A percentile compares a stretch with the other conserved stretches of the same genome.
phyloP scores from a whole-genome alignment of 2,329 filamentous ascomycete genomes.

The Ceratocystis papillata region DNA sequence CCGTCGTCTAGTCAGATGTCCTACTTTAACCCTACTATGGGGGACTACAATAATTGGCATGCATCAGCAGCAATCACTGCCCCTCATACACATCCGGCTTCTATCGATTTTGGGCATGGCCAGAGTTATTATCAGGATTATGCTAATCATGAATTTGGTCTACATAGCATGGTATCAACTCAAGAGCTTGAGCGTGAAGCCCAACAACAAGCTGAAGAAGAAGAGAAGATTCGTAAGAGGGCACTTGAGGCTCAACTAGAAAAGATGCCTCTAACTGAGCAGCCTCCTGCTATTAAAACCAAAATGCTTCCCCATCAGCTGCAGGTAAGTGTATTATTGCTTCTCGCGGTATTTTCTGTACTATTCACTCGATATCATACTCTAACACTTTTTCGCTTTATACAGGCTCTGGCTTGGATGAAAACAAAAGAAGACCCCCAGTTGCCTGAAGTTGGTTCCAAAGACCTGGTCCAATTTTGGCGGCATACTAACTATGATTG shows the following conservation, averaged over 20 bases:
- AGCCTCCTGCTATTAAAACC: constrained; percentile 55
- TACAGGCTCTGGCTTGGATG: constrained; percentile 65
- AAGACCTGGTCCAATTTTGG: constrained; percentile 34
- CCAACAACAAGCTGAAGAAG: constrained; percentile 4
- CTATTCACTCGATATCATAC: not conserved
- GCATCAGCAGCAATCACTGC: too few species aligned
- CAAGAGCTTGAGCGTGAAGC: not conserved
- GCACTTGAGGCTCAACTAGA: constrained; percentile 52
- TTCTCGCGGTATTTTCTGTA: not conserved
- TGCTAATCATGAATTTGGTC: too few species aligned
- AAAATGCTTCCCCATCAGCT: constrained; percentile 68
- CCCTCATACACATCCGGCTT: too few species aligned
- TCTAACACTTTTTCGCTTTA: constrained; percentile 32
- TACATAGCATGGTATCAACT: not conserved
- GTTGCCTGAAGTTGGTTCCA: constrained; percentile 47
- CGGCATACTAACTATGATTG: not conserved
- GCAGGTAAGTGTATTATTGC: constrained; percentile 35
- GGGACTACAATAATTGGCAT: too few species aligned
- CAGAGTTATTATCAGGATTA: too few species aligned
- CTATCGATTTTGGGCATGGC: too few species aligned
- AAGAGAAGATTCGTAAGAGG: constrained; percentile 16
- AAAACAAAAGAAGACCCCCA: constrained; percentile 60
- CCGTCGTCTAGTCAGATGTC: too few species aligned
- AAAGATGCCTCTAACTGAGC: constrained; percentile 59
- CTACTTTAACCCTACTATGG: too few species aligned